Evolutionary conservation across 2,329 filamentous ascomycete genomes (phyloP).

Genomic region (Phialophora macrospora): DNA sequence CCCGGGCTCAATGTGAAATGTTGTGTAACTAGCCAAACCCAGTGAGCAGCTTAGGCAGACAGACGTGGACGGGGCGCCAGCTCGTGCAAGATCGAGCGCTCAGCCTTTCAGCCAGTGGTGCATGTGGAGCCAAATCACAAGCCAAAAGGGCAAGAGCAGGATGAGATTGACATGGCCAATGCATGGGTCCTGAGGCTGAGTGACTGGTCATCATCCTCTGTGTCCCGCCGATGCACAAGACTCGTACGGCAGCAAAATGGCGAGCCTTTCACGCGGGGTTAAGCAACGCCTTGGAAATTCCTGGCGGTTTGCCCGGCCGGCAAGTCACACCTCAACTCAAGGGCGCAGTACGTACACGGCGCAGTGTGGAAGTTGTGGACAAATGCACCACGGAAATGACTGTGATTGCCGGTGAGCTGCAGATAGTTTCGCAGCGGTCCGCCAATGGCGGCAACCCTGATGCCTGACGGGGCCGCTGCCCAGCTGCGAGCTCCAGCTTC

Average conservation of each 20-base stretch:
- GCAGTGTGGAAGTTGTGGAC: neutral
- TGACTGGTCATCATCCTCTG: neutral
- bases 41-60: neutral
- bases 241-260: neutral
- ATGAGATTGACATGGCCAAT: neutral
- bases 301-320: neutral
- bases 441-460: neutral
- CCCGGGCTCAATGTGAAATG: neutral
- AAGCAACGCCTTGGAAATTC: neutral
- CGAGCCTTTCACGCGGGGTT: neutral
- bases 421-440: neutral
- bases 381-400: neutral
- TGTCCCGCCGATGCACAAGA: neutral
- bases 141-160: neutral
- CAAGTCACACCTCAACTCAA: neutral
- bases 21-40: neutral
- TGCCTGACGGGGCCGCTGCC: neutral
- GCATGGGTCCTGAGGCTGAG: neutral
- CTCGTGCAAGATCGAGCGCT: neutral
- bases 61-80: neutral
- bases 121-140: neutral
- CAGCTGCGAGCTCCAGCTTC: neutral
- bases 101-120: neutral
- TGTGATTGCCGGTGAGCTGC: neutral
- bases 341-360: neutral